Percentiles rank a stretch among this genome's conserved stretches.
These are phyloP conservation scores for Gnomoniopsis smithogilvyi DNA, from an alignment of 2,329 filamentous ascomycete genomes.

Conservation along the genomic window DNA sequence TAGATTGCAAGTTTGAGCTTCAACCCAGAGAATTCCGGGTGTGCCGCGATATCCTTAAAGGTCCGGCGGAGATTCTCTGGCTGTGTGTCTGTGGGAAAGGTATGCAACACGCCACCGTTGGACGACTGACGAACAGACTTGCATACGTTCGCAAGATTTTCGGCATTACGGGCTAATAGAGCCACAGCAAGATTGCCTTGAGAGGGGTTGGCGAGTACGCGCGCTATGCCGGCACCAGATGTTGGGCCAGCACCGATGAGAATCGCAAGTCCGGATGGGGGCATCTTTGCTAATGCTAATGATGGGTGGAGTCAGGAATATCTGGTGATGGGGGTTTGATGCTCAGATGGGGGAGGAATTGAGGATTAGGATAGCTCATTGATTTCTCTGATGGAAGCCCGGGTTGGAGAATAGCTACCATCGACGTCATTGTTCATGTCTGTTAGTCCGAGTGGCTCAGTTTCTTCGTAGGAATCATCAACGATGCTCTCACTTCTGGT, in stretches of 20 bases:
- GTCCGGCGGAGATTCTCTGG: constrained; percentile 42
- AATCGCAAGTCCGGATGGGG: constrained; percentile 46
- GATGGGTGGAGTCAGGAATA: too few species aligned
- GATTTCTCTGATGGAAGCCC: too few species aligned
- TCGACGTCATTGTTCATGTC: too few species aligned
- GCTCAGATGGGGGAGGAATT: too few species aligned
- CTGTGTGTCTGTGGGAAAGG: constrained; percentile 49
- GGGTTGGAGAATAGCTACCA: too few species aligned
- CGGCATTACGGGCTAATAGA: constrained; percentile 46
- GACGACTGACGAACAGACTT: constrained; percentile 37
- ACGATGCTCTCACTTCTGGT: too few species aligned
- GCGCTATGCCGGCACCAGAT: constrained; percentile 54
- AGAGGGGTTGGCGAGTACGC: constrained; percentile 45
- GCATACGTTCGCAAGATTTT: constrained; percentile 39
- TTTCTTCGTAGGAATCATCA: too few species aligned
- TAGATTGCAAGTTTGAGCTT: constrained; percentile 52
- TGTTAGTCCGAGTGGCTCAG: too few species aligned
- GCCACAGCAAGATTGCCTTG: constrained; percentile 55
- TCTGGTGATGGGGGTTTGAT: too few species aligned
- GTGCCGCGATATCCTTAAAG: constrained; percentile 46
- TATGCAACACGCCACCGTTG: constrained; percentile 43
- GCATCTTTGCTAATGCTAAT: constrained; percentile 35
- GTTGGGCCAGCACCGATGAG: constrained; percentile 47
- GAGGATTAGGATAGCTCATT: too few species aligned
- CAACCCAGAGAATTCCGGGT: constrained; percentile 43